These are phyloP conservation scores for Tuber borchii DNA, from an alignment of 495 filamentous ascomycete species.

Conservation along the genomic window DNA sequence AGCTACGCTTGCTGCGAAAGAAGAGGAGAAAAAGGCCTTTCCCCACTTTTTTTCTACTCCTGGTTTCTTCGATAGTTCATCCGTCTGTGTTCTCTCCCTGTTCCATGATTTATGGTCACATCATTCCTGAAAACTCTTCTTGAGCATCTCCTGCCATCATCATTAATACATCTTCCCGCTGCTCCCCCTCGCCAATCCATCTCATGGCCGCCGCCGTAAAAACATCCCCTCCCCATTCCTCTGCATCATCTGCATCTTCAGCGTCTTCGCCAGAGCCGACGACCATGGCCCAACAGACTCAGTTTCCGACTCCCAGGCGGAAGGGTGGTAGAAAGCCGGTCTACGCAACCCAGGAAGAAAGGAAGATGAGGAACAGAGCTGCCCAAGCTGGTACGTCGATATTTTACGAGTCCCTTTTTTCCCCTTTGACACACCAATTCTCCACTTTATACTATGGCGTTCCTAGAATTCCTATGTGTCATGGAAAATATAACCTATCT, in stretches of 20 bases:
- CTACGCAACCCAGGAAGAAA: constrained; percentile 95
- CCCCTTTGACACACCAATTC: constrained; percentile 25
- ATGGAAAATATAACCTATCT: constrained; percentile 35
- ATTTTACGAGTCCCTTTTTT: constrained; percentile 32
- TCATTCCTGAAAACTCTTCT: constrained; percentile 7
- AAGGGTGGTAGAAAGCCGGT: constrained; percentile 97
- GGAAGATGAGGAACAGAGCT: constrained; percentile 95
- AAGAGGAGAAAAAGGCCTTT: constrained; percentile 15
- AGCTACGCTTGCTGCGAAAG: constrained; percentile 14
- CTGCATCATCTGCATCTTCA: constrained; percentile 38
- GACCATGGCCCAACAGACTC: constrained; percentile 36
- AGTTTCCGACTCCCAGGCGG: constrained; percentile 60
- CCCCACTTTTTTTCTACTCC: constrained; percentile 38
- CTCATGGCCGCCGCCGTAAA: constrained; percentile 40
- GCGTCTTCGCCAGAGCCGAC: constrained; percentile 36
- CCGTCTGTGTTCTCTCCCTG: constrained; percentile 25
- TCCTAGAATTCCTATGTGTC: constrained; percentile 38
- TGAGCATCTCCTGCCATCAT: constrained; percentile 31
- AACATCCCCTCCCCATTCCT: constrained; percentile 40
- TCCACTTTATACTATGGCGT: constrained; percentile 16
- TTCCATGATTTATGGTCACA: background rate
- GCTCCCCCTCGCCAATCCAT: constrained; percentile 16
- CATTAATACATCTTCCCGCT: constrained; percentile 31
- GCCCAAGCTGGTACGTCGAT: constrained; percentile 65
- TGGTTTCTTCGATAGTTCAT: constrained; percentile 30